These are phyloP conservation scores for Brassica nigra DNA, from an alignment of 345 rosid genomes.

Conservation along the genomic window DNA sequence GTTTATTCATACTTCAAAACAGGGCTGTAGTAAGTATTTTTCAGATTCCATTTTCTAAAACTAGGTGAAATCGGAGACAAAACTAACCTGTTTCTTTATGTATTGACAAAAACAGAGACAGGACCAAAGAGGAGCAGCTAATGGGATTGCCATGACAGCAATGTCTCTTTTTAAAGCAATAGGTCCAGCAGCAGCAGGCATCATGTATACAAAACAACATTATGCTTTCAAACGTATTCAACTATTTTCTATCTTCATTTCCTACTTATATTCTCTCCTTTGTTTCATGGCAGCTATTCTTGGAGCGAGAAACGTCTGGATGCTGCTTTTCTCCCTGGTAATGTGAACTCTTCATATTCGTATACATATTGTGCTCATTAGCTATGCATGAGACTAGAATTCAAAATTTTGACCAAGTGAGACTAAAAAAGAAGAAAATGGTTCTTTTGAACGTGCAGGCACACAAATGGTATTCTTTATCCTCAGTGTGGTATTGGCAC, in stretches of 20 bases:
- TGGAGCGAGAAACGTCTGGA: background rate
- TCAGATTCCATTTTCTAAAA: background rate
- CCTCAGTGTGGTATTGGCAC: background rate
- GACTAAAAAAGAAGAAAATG: background rate
- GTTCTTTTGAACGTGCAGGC: background rate
- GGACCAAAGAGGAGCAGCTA: constrained; percentile 1
- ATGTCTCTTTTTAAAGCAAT: background rate
- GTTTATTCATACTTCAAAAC: background rate
- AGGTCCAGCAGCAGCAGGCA: constrained; percentile 2
- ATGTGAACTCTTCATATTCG: background rate
- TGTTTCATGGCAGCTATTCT: background rate
- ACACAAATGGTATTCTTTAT: background rate
- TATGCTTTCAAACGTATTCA: background rate
- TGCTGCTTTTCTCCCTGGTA: background rate
- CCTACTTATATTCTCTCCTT: background rate
- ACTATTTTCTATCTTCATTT: background rate
- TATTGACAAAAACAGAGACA: background rate
- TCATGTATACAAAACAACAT: background rate
- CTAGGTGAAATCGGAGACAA: background rate
- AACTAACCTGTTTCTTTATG: background rate
- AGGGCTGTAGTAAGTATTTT: background rate
- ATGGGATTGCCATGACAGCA: background rate
- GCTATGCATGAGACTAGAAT: background rate
- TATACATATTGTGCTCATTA: background rate
- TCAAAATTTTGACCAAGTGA: background rate